Conservation (phyloP, 306 rosid species). For the Cajanus cajan region DNA sequence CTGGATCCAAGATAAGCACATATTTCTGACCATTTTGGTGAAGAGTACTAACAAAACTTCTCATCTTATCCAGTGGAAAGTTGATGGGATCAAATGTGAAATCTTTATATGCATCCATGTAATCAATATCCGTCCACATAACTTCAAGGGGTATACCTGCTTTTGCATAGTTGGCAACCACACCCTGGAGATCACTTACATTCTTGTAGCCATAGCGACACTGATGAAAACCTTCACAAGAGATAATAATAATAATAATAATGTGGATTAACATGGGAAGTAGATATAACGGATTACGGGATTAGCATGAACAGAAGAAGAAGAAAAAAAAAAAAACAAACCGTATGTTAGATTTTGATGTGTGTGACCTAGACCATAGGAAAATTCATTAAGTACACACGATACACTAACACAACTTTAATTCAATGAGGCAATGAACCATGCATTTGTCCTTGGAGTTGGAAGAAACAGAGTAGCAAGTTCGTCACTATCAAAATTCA, state of each 20-base stretch:
- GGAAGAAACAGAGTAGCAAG: not conserved
- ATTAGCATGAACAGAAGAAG: not conserved
- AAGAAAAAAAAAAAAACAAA: too few relatives aligned
- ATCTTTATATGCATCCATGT: slow-evolving; percentile 86
- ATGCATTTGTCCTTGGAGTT: not conserved
- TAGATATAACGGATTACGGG: not conserved
- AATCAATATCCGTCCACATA: slow-evolving; percentile 93
- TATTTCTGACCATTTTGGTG: slow-evolving; percentile 83
- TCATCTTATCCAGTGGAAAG: slow-evolving; percentile 70
- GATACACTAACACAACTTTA: not conserved
- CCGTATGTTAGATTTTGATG: not conserved
- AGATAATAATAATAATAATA: not conserved
- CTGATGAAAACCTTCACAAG: slow-evolving; percentile 76
- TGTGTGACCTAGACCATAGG: not conserved
- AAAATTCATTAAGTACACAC: not conserved
- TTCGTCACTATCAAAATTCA: not conserved
- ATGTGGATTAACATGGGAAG: slow-evolving; percentile 6
- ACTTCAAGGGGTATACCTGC: slow-evolving; percentile 84
- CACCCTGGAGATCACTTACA: slow-evolving; percentile 59
- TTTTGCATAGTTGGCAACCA: slow-evolving; percentile 72
- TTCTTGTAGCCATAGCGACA: slow-evolving; percentile 83
- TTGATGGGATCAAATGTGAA: slow-evolving; percentile 87
- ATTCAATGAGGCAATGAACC: not conserved
- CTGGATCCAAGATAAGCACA: slow-evolving; percentile 81
- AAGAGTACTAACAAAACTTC: slow-evolving; percentile 49